Evolutionary conservation across 1,284 basidiomycete genomes (phyloP), one percentile per base, ranked within the genome.

Genomic region (Leccinum solheimii): DNA sequence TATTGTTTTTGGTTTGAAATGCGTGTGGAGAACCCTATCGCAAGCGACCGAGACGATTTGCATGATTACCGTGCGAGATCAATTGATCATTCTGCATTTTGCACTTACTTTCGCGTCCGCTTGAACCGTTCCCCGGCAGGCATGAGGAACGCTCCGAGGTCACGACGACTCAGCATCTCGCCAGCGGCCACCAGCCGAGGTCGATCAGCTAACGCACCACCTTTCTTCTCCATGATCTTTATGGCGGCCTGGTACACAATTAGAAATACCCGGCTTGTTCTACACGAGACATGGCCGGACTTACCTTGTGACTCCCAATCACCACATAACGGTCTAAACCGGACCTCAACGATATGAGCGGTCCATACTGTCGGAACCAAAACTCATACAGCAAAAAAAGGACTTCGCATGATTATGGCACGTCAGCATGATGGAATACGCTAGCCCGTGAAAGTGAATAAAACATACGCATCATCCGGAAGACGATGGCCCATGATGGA

Each of bases 221-320:
- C 62, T 9, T 50, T 53, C 32, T 56, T 64, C 38, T 67, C 56
- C 65, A 67, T 56, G 38, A 64, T 67, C 7, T 67, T 56, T 49
- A 60, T 56, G 57, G 62, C 54, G 0, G 65, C 62, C 65, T 62
- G 19, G n/a, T n/a, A 40, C 38, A 40, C 38, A n/a, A 27, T 63
- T 27, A 43, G 21, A n/a, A 34, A 23, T 21, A 30, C 14, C 38
- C 16, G 16, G 9, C 38, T n/a, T n/a, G 16, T 10, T 43, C 40
- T n/a, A 43, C 7, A 43, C 40, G n/a, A 16, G n/a, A 16, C n/a
- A n/a, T 38, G 38, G 8, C 40, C 40, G 40, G 5, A 30, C 64
- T 45, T 38, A 21, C 62, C 57, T 67, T 36, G 32, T 65, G 38
- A 54, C 62, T 50, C n/a, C 65, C 62, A 14, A 64, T 67, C 38